Evolutionary conservation across 2,329 filamentous ascomycete species (phyloP).

Genomic region (Biscogniauxia marginata): DNA sequence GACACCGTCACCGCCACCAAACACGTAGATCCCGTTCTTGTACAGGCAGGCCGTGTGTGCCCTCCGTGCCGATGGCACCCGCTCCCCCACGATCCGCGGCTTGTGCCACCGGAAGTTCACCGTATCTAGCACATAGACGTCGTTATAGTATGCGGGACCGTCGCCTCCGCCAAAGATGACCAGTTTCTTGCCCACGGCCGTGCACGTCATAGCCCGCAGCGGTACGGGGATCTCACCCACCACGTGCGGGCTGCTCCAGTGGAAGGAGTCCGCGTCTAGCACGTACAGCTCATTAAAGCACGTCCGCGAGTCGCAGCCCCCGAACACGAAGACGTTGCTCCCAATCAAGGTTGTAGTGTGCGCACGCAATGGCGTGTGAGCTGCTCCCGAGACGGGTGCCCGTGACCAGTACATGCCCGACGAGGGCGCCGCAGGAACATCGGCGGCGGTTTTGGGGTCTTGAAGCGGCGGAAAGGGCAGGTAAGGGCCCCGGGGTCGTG

Average conservation of each 20-base stretch:
- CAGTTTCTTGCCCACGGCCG: slow-evolving; percentile 68
- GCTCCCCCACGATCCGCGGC: slow-evolving; percentile 58
- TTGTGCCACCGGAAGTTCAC: slow-evolving; percentile 66
- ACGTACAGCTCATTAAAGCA: slow-evolving; percentile 72
- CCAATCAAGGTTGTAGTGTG: slow-evolving; percentile 67
- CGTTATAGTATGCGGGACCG: slow-evolving; percentile 69
- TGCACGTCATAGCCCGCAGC: slow-evolving; percentile 69
- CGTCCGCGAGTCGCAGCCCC: slow-evolving; percentile 63
- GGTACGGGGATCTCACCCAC: slow-evolving; percentile 64
- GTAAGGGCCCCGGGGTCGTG: slow-evolving; percentile 40
- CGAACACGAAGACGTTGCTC: slow-evolving; percentile 67
- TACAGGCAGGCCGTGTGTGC: slow-evolving; percentile 72
- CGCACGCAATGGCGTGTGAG: slow-evolving; percentile 61
- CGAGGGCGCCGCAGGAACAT: slow-evolving; percentile 62
- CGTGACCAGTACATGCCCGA: slow-evolving; percentile 73
- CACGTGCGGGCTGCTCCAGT: slow-evolving; percentile 66
- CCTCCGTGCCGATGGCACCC: slow-evolving; percentile 58
- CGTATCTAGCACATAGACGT: slow-evolving; percentile 70
- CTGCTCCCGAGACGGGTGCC: slow-evolving; percentile 60
- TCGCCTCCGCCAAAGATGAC: slow-evolving; percentile 70
- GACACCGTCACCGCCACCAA: slow-evolving; percentile 69
- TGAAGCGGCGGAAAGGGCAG: slow-evolving; percentile 56
- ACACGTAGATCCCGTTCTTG: slow-evolving; percentile 70
- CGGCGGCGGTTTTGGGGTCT: slow-evolving; percentile 54
- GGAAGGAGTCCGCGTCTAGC: slow-evolving; percentile 67